Conservation (phyloP, 1,284 basidiomycete species). For the Moniliophthora roreri region DNA sequence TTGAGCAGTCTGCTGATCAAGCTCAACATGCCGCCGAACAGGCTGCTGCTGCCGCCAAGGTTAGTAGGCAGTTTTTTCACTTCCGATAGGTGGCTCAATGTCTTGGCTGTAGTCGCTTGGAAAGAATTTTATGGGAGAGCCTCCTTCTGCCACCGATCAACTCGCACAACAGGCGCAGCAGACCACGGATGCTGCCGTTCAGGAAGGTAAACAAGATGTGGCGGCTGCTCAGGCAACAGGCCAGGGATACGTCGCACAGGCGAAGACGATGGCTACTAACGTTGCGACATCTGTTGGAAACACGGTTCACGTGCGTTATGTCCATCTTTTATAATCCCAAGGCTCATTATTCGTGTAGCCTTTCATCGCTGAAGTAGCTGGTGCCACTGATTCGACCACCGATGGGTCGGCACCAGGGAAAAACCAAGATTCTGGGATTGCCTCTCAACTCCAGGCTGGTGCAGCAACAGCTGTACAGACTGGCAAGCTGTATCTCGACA, state of each 20-base stretch:
- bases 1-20: constrained; percentile 45
- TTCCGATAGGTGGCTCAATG: background rate
- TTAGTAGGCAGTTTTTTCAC: constrained; percentile 21
- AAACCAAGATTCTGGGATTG: constrained; percentile 17
- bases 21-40: constrained; percentile 44
- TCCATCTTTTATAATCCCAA: background rate
- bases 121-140: constrained; percentile 39
- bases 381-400: constrained; percentile 18
- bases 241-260: constrained; percentile 51
- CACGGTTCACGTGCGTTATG: constrained; percentile 47
- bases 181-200: constrained; percentile 51
- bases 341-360: constrained; percentile 20
- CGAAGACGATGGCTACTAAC: constrained; percentile 43
- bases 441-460: constrained; percentile 33
- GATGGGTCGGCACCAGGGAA: background rate
- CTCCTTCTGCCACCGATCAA: constrained; percentile 39
- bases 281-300: constrained; percentile 31
- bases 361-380: constrained; percentile 30
- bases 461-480: constrained; percentile 36
- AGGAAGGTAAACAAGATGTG: constrained; percentile 52
- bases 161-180: constrained; percentile 40
- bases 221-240: constrained; percentile 41
- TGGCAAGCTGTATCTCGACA: constrained; percentile 37
- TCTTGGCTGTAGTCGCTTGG: constrained; percentile 38
- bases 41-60: constrained; percentile 49